phyloP scores from a whole-genome alignment of 177 flowering plant species.

The Vitis hybrid region DNA sequence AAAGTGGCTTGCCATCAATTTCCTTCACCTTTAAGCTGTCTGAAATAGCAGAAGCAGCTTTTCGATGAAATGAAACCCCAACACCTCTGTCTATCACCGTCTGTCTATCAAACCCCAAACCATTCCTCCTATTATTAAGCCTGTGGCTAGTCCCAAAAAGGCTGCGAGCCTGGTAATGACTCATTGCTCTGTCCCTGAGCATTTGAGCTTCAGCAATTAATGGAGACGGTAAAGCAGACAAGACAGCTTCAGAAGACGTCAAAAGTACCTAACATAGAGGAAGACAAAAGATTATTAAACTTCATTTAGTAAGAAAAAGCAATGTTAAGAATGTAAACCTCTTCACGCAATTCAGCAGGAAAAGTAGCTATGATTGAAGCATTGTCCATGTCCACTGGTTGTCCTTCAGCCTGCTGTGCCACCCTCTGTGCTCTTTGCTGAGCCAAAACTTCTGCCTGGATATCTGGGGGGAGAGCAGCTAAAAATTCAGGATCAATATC shows the following conservation, averaged over 20 bases:
- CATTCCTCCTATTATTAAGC: slow-evolving; percentile 58
- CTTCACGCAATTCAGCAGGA: slow-evolving; percentile 97
- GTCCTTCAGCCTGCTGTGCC: slow-evolving; percentile 85
- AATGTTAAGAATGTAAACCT: slow-evolving; percentile 42
- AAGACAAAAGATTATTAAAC: slow-evolving; percentile 8
- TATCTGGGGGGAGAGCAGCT: slow-evolving; percentile 97
- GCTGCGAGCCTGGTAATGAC: slow-evolving; percentile 90
- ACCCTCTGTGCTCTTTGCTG: slow-evolving; percentile 89
- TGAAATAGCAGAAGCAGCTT: slow-evolving; percentile 56
- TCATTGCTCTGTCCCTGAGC: slow-evolving; percentile 94
- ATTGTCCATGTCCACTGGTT: slow-evolving; percentile 96
- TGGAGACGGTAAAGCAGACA: slow-evolving; percentile 83
- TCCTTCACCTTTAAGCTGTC: slow-evolving; percentile 71
- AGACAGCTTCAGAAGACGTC: slow-evolving; percentile 91
- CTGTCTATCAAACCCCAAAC: slow-evolving; percentile 76
- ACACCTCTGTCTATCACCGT: slow-evolving; percentile 87
- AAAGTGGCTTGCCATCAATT: slow-evolving; percentile 80
- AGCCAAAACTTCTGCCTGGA: slow-evolving; percentile 94
- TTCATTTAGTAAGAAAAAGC: background rate
- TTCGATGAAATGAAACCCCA: slow-evolving; percentile 72
- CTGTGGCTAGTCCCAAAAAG: slow-evolving; percentile 80
- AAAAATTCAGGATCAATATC: slow-evolving; percentile 97
- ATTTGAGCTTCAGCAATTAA: slow-evolving; percentile 96
- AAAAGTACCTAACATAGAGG: slow-evolving; percentile 68
- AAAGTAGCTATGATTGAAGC: slow-evolving; percentile 97